phyloP scores from a whole-genome alignment of 2,329 filamentous ascomycete genomes.

The Rasamsonia emersonii region DNA sequence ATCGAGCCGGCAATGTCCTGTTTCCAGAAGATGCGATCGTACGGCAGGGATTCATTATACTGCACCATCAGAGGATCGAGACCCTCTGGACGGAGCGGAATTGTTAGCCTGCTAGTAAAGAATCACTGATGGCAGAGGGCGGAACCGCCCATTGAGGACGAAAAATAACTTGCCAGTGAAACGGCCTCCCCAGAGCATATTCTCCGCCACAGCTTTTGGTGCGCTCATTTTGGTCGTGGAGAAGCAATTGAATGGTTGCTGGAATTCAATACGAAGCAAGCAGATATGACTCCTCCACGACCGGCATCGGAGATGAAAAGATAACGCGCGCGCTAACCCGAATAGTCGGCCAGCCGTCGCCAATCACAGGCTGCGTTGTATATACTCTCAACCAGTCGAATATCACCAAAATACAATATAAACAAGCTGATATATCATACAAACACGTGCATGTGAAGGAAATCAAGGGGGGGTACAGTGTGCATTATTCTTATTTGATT shows the following conservation, averaged over 20 bases:
- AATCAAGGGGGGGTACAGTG: no score
- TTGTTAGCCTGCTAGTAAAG: conserved; percentile 6
- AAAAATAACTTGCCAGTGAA: conserved; percentile 45
- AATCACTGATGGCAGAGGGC: background rate
- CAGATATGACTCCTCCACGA: no score
- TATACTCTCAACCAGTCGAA: no score
- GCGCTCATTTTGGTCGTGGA: conserved; percentile 23
- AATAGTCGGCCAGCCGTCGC: no score
- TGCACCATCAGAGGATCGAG: conserved; percentile 78
- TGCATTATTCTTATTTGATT: no score
- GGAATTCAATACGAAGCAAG: no score
- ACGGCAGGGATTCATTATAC: conserved; percentile 75
- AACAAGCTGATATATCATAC: no score
- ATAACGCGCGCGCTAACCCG: no score
- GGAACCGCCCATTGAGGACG: conserved; percentile 7
- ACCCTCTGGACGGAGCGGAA: conserved; percentile 56
- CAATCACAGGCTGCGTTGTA: no score
- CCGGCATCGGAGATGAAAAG: no score
- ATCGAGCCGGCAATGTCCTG: conserved; percentile 75
- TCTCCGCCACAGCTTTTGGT: conserved; percentile 32
- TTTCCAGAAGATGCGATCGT: conserved; percentile 68
- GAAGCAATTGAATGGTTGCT: conserved; percentile 2
- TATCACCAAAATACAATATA: no score
- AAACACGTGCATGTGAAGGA: no score
- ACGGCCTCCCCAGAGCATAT: conserved; percentile 54